phyloP scores from a whole-genome alignment of 75 land plant species.

The Pseudotsuga menziesii region DNA sequence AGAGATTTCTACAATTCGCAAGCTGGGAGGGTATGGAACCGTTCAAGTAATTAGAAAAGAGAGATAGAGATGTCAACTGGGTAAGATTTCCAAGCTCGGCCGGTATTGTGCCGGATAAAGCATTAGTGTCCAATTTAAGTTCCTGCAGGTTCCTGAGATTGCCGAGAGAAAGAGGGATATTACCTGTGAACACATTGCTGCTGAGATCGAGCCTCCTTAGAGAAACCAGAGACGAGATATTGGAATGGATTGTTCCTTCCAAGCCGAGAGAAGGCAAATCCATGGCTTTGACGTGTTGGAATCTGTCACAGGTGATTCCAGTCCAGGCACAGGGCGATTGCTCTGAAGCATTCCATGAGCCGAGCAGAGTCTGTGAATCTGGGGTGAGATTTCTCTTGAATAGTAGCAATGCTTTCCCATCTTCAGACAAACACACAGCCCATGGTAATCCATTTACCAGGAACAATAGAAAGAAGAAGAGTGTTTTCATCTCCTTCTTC shows the following conservation, averaged over 20 bases:
- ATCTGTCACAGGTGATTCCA: conserved; percentile 11
- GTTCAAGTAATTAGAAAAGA: conserved; percentile 19
- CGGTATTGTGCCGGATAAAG: conserved; percentile 56
- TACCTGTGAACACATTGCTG: conserved; percentile 57
- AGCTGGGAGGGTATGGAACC: conserved; percentile 23
- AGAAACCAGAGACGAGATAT: conserved; percentile 25
- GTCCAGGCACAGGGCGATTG: conserved; percentile 36
- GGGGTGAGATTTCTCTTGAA: not conserved
- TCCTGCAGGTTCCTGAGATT: conserved; percentile 44
- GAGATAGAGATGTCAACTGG: not conserved
- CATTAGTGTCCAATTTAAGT: conserved; percentile 61
- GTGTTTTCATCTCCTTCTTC: too few relatives aligned
- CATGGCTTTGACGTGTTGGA: conserved; percentile 20
- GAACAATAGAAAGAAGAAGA: too few relatives aligned
- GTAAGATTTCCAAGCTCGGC: conserved; percentile 40
- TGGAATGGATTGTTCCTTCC: conserved; percentile 43
- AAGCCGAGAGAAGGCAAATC: conserved; percentile 44
- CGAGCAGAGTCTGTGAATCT: not conserved
- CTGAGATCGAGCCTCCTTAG: conserved; percentile 71
- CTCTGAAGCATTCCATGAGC: not conserved
- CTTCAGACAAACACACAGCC: not conserved
- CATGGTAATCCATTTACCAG: not conserved
- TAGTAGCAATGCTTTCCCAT: not conserved
- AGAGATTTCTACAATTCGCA: conserved; percentile 12
- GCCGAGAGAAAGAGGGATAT: conserved; percentile 51